A percentile compares a stretch with the other conserved stretches of the same genome.
These are phyloP conservation scores for Leishmania tarentolae DNA, from an alignment of 208 protist species.

Conservation along the genomic window DNA sequence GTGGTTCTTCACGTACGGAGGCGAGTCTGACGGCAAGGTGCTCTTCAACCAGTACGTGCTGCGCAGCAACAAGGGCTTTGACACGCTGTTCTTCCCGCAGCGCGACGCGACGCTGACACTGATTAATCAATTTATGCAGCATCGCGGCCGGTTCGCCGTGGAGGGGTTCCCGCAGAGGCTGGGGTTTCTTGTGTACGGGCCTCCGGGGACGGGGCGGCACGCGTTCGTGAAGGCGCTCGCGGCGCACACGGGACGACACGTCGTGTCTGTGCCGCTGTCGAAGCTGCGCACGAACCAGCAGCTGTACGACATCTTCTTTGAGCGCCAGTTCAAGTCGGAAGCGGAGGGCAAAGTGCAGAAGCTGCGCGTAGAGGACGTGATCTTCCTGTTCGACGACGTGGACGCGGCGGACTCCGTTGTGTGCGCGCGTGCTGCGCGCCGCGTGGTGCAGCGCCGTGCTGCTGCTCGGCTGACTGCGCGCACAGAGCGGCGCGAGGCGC, in stretches of 20 bases:
- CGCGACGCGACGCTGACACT: slow-evolving; percentile 66
- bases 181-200: slow-evolving; percentile 99
- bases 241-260: slow-evolving; percentile 96
- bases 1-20: slow-evolving; percentile 24
- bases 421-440: slow-evolving; percentile 51
- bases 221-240: slow-evolving; percentile 99
- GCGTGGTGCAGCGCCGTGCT: slow-evolving; percentile 32
- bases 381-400: slow-evolving; percentile 88
- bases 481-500: slow-evolving; percentile 1
- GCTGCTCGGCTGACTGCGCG: slow-evolving; percentile 33
- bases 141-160: slow-evolving; percentile 77
- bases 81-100: slow-evolving; percentile 89
- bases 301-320: slow-evolving; percentile 89
- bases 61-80: slow-evolving; percentile 75
- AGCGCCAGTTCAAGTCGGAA: slow-evolving; percentile 63
- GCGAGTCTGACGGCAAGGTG: slow-evolving; percentile 17
- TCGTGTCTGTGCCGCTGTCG: slow-evolving; percentile 75
- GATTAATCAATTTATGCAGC: slow-evolving; percentile 78
- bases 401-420: slow-evolving; percentile 74
- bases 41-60: slow-evolving; percentile 79
- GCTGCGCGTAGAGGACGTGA: slow-evolving; percentile 74
- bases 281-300: slow-evolving; percentile 87
- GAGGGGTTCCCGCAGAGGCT: slow-evolving; percentile 89
- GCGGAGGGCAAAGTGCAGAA: slow-evolving; percentile 15
- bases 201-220: slow-evolving; percentile 97